Base-by-base conservation (phyloP, 2,329 filamentous ascomycete species). In the Penicillium sp. region DNA sequence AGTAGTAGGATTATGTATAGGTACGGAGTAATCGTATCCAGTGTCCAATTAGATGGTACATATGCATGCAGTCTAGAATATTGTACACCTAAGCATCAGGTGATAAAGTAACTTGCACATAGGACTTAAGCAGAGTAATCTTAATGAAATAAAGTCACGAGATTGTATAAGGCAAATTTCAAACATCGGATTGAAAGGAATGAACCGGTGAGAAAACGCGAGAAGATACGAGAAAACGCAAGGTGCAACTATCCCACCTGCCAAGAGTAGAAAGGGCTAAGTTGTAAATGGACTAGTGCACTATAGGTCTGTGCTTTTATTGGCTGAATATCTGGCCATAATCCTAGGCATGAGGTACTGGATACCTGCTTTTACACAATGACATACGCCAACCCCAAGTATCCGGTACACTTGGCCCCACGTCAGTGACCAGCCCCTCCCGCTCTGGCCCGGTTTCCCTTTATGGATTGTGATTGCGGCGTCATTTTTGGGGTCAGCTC, bases 401-500 rank as follows among this genome's bases (percentile, higher is more conserved):
- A 54, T 33, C 46, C 0, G 16, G 12, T 56, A 63, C 61, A 12
- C 28, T 2, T 11, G 8, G 12, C 48, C 48, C 48, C 37, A 42
- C 36, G 14, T 41, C 25, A 49, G 17, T 41, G 35, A 35, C 47
- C 36, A 17, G 37, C 47, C 59, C 59, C 53, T 55, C 53, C 53
- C 53, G 55, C 53, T 55, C 37, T 54, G 55, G 57, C 60, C 61
- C 55, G 51, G 38, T 59, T 55, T 53, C 56, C 49, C 31, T 42
- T 38, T 31, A 19, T 28, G 22, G 33, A 55, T 50, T 52, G 38
- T 50, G 43, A 57, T 50, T 31, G 54, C 60, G 47, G 60, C 61
- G 61, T 63, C 61, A 63, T 63, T 48, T 42, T 61, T 22, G 51
- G 33, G 25, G 19, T 14, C 17, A 45, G 51, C 33, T 48, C 56